These are phyloP conservation scores for Paulownia fortunei DNA, from an alignment of 257 asterid genomes.

Conservation along the genomic window DNA sequence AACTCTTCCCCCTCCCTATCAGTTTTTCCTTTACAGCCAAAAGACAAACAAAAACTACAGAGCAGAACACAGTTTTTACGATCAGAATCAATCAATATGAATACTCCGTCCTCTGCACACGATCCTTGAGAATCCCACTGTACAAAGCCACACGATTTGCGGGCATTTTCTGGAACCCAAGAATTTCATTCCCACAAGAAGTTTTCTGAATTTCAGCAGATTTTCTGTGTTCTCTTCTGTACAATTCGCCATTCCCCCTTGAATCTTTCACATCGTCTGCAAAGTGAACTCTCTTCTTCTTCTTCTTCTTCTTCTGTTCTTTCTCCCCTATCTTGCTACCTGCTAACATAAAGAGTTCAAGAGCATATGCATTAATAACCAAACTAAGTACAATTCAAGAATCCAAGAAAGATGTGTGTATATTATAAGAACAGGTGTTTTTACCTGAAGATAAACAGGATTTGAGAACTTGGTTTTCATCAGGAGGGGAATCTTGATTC, in stretches of 20 bases:
- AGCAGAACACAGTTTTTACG: neutral
- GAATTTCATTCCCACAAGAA: conserved; percentile 42
- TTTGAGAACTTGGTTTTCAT: conserved; percentile 31
- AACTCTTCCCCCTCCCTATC: neutral
- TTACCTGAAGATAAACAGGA: conserved; percentile 78
- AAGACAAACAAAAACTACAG: neutral
- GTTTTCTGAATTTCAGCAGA: neutral
- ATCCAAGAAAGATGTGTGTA: neutral
- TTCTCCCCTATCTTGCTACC: conserved; percentile 43
- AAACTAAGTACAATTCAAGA: neutral
- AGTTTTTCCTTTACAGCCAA: neutral
- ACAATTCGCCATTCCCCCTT: conserved; percentile 52
- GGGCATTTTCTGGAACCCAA: conserved; percentile 49
- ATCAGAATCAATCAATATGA: conserved; percentile 44
- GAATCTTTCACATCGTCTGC: conserved; percentile 80
- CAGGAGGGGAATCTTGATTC: conserved; percentile 21
- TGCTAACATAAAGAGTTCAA: neutral
- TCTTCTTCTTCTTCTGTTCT: conserved; percentile 35
- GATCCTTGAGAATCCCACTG: conserved; percentile 67
- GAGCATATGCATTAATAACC: neutral
- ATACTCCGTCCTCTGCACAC: conserved; percentile 49
- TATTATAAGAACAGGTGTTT: too few species aligned
- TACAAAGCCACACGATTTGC: conserved; percentile 71
- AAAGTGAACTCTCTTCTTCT: conserved; percentile 63
- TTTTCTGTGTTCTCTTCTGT: conserved; percentile 45